Evolutionary conservation across 139 green algal genomes (phyloP), one percentile per base, ranked within the genome.

Genomic region (Desmodesmus armatus): DNA sequence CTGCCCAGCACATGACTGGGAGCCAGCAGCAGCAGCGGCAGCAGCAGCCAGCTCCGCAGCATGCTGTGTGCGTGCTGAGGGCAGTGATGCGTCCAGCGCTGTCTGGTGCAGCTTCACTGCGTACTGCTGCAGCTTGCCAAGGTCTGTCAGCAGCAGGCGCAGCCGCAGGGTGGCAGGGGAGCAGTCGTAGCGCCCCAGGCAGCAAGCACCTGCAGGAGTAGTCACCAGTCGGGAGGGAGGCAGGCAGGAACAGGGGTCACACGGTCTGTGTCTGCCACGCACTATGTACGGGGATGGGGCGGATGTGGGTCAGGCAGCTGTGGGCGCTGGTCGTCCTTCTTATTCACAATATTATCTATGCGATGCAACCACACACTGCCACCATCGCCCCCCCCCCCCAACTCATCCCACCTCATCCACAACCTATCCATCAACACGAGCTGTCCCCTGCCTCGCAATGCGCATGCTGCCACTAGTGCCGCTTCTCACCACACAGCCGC

Each of bases 131-230:
- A 0, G 35, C 2, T 62, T 11, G 5, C 53, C 53, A 15, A 82
- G 23, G 19, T 82, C 75, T 40, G 15, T 29, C 35, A 82, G 35
- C 53, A 82, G 51, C 35, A 82, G 53, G 6, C 44, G 51, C 53
- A 82, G 35, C 19, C 75, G 43, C 15, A 65, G 33, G 23, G 60
- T 71, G 13, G 60, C 41, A 21, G 75, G 35, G 15, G 75, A n/a
- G 7, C 21, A 21, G 27, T 71, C 53, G 25, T 65, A n/a, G 9
- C 75, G 75, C 75, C 75, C 75, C 51, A 70, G 11, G 55, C 53
- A 47, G 75, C 31, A 3, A 82, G 35, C 5, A 37, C 75, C 75
- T 82, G 35, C 13, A 31, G 67, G 1, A n/a, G 67, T 55, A 55
- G 47, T 55, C 13, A 21, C 9, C 35, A 72, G 29, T n/a, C 67